Conservation (phyloP, 768 basidiomycete genomes). For the Boletus rubroflammeus region DNA sequence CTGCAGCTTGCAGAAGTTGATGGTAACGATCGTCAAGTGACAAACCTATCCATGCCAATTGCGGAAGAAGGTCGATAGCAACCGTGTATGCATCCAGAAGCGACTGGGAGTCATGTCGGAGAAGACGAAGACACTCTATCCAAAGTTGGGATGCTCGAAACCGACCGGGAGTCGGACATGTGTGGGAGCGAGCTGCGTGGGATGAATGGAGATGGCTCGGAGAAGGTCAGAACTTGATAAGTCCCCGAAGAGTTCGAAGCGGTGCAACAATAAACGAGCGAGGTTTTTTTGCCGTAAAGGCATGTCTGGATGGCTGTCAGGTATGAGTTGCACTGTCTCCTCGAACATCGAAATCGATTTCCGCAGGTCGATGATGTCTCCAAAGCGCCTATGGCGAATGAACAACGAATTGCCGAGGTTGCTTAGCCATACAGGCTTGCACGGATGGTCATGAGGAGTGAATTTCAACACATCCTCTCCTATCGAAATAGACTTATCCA, state of each 20-base stretch:
- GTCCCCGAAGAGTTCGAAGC: neutral
- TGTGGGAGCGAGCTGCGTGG: neutral
- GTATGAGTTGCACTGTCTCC: too few species aligned
- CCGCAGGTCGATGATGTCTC: neutral
- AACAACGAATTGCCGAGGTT: neutral
- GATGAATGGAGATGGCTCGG: too few species aligned
- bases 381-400: neutral
- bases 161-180: neutral
- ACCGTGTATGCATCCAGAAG: neutral
- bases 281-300: neutral
- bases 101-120: neutral
- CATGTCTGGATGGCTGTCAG: neutral
- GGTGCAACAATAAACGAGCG: neutral
- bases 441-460: neutral
- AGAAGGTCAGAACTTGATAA: neutral
- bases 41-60: neutral
- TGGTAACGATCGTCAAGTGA: neutral
- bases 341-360: neutral
- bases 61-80: neutral
- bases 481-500: neutral
- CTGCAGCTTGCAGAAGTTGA: neutral
- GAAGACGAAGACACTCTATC: neutral
- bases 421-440: neutral
- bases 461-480: too few species aligned
- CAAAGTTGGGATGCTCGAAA: neutral